These are phyloP conservation scores for Drechslera avenae DNA, from an alignment of 2,329 filamentous ascomycete genomes.

Conservation along the genomic window DNA sequence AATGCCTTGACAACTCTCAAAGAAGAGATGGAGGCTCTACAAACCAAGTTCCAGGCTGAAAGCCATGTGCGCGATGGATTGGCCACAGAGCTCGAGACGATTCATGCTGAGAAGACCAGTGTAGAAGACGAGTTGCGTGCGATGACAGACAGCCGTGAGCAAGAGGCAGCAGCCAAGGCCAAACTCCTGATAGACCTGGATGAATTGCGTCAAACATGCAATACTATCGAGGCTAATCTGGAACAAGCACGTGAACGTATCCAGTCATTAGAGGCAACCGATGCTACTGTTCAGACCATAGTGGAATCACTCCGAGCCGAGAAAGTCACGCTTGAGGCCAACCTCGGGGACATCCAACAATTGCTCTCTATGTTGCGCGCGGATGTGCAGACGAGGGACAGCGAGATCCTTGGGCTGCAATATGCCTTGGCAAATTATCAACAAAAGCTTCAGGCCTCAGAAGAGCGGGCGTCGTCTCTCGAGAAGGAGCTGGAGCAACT, in stretches of 20 bases:
- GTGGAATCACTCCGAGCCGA: constrained; percentile 26
- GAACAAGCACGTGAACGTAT: constrained; percentile 30
- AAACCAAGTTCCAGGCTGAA: constrained; percentile 19
- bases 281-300: constrained; percentile 22
- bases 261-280: constrained; percentile 21
- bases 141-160: constrained; percentile 16
- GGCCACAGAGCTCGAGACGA: constrained; percentile 28
- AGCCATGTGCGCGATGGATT: constrained; percentile 22
- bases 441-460: constrained; percentile 27
- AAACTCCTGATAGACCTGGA: constrained; percentile 31
- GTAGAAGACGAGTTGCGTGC: constrained; percentile 27
- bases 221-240: constrained; percentile 25
- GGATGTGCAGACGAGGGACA: constrained; percentile 26
- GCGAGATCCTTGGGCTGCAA: constrained; percentile 32
- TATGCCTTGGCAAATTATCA: constrained; percentile 25
- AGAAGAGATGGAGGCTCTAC: constrained; percentile 23
- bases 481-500: constrained; percentile 26
- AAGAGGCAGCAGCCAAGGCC: constrained; percentile 19
- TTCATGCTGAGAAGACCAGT: constrained; percentile 21
- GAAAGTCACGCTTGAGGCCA: constrained; percentile 26
- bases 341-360: constrained; percentile 27
- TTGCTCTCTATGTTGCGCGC: constrained; percentile 26
- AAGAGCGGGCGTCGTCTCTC: constrained; percentile 24
- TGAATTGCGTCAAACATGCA: constrained; percentile 20
- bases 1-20: constrained; percentile 27